A percentile compares a stretch with the other conserved stretches of the same genome.
Evolutionary conservation across 495 filamentous ascomycete species (phyloP).

Genomic region (Astrothelium subdiscretum): DNA sequence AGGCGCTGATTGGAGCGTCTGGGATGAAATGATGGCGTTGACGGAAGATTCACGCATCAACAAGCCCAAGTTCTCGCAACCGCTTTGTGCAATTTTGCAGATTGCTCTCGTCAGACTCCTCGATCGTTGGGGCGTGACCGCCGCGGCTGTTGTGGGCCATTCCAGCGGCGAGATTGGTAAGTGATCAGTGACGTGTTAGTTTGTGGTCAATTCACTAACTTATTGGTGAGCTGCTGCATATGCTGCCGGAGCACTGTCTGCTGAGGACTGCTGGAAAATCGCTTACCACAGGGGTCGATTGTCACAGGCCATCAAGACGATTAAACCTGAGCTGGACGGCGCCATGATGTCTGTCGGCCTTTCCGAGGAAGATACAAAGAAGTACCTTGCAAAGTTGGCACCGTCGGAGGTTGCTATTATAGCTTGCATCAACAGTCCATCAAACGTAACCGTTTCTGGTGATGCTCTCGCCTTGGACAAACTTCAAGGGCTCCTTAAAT

Average conservation of each 20-base stretch:
- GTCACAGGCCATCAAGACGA: conserved; percentile 1
- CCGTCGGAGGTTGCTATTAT: neutral
- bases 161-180: conserved; percentile 47
- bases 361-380: conserved; percentile 5
- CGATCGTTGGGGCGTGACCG: conserved; percentile 19
- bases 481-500: conserved; percentile 33
- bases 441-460: conserved; percentile 49
- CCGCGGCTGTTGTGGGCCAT: conserved; percentile 41
- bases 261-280: conserved; percentile 31
- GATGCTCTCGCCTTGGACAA: conserved; percentile 39
- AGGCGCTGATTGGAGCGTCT: conserved; percentile 17
- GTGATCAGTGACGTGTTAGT: conserved; percentile 32
- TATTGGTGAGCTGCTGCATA: conserved; percentile 44
- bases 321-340: conserved; percentile 2
- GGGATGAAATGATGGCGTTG: conserved; percentile 12
- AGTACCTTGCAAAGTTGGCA: conserved; percentile 1
- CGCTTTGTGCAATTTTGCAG: conserved; percentile 19
- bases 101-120: conserved; percentile 17
- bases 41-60: conserved; percentile 16
- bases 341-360: conserved; percentile 20
- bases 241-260: conserved; percentile 38
- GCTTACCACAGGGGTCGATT: conserved; percentile 31
- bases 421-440: conserved; percentile 42
- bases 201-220: conserved; percentile 38
- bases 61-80: conserved; percentile 14